Percentiles rank a stretch among this genome's conserved stretches.
Evolutionary conservation across 331 rosid genomes (phyloP).

Genomic region (Stylosanthes scabra): DNA sequence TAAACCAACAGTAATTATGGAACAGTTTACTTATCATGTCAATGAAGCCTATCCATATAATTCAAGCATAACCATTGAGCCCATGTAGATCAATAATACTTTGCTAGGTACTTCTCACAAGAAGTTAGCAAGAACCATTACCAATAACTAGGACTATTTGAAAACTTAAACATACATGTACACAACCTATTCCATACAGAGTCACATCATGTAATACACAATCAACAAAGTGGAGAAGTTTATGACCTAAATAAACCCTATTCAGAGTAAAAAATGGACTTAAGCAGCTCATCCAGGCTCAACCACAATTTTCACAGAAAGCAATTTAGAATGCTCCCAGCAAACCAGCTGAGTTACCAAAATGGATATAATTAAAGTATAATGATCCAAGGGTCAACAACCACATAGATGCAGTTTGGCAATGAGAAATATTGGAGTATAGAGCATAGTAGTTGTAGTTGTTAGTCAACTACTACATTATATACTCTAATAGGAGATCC

Average conservation of each 20-base stretch:
- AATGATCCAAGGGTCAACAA: slow-evolving; percentile 17
- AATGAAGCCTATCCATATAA: slow-evolving; percentile 14
- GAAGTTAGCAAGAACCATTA: slow-evolving; percentile 34
- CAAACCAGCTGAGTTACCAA: slow-evolving; percentile 26
- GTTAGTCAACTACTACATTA: background rate
- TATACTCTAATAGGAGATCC: slow-evolving; percentile 1
- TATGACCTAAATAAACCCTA: slow-evolving; percentile 30
- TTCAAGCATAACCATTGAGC: slow-evolving; percentile 17
- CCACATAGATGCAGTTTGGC: slow-evolving; percentile 6
- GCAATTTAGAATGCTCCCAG: slow-evolving; percentile 7
- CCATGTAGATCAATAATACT: slow-evolving; percentile 18
- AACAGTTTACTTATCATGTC: slow-evolving; percentile 12
- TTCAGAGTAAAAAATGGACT: slow-evolving; percentile 16
- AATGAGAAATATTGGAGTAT: slow-evolving; percentile 9
- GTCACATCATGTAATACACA: slow-evolving; percentile 7
- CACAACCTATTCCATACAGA: slow-evolving; percentile 7
- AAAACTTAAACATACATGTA: slow-evolving; percentile 19
- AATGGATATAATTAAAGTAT: slow-evolving; percentile 27
- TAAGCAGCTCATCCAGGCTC: slow-evolving; percentile 12
- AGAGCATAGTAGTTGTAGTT: background rate
- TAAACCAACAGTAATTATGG: background rate
- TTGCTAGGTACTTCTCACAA: slow-evolving; percentile 25
- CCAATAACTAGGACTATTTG: slow-evolving; percentile 21
- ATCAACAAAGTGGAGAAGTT: background rate
- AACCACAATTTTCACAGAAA: slow-evolving; percentile 17